Evolutionary conservation across 805 yeast species (phyloP), one percentile per base, ranked within the genome.

Genomic region (Candida ortonii): DNA sequence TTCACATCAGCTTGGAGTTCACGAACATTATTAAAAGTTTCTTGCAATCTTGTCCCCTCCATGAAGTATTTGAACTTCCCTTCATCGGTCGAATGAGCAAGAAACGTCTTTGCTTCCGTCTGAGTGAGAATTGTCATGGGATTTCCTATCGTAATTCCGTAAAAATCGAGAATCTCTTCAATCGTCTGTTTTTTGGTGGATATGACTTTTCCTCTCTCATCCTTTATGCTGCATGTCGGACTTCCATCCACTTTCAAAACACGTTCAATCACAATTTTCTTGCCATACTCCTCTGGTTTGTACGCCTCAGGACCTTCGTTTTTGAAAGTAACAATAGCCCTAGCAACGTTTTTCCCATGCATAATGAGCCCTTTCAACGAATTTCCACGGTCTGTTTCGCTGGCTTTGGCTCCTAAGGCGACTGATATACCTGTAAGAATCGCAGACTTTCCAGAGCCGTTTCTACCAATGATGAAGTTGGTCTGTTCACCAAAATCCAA

Each of bases 61-160:
- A 83, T 80, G 54, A 90, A 86, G 53, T 76, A 80, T 11, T 70
- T 68, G 57, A 79, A 93, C 58, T 88, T 85, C 30, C 74, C 80
- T 22, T 68, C 68, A 39, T 85, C 83, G 4, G 85, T 71, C 4
- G 93, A 77, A 20, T 80, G 76, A 1, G 95, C 83, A 43, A 93
- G 63, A 53, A 93, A 93, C 11, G 89, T 83, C 46, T 95, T 76
- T 2, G 99, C 97, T 41, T 81, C 84, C 48, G 93, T 97, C 57
- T 93, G 99, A 1, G 95, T 86, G 31, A 93, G 67, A 51, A 93
- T 84, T 2, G 95, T 84, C 74, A 93, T 76, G 5, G 97, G 96
- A 49, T 93, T 93, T 49, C 80, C 89, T 16, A 93, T 81, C 5
- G 85, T 80, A 26, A 90, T 80, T 28, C 82, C 78, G 53, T 81